Base-by-base conservation (phyloP, 164 flowering plant genomes). In the Kingdonia uniflora region DNA sequence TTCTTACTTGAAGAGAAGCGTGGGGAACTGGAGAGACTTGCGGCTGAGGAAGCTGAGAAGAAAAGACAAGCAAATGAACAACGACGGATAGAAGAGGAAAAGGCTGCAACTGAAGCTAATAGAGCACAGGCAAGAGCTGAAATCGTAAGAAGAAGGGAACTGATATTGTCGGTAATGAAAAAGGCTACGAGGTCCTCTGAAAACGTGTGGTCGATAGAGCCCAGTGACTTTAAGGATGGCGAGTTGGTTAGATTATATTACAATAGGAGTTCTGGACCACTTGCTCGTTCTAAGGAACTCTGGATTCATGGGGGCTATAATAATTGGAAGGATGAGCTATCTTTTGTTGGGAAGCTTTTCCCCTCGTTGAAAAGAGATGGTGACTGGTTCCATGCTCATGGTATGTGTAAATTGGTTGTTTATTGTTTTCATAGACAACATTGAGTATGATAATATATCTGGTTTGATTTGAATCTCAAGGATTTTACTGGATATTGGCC, bases 281-380 rank as follows among this genome's bases (percentile, higher is more conserved):
- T 94, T 70, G 76, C 73, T 59, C 67, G 76, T 65, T 73, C 86
- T 29, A 60, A 65, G 4, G 85, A 86, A 50, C 21, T 89, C 25
- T 94, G 99, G 99, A 73, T 94, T 56, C 99, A 94, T 71, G 97
- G 87, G 43, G 99, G 99, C 20, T 57, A 81, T 51, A 74, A 86
- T 67, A 72, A 69, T 69, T 94, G 99, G 99, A 65, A 51, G 35
- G 72, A 77, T 62, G 97, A 95, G 19, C 55, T 81, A 55, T 70
- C 90, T 25, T 75, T 94, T 57, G 70, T 69, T 57, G 77, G 66
- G 55, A 81, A 55, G 68, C 86, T 94, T 55, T 70, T 64, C 46
- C 72, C 24, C 17, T 61, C 77, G 37, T 81, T 69, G 65, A 68
- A 51, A 67, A 65, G 71, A 60, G 79, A 57, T 51, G 95, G 79